Evolutionary conservation across 2,329 filamentous ascomycete genomes (phyloP).

Genomic region (Sporothrix dimorphospora): DNA sequence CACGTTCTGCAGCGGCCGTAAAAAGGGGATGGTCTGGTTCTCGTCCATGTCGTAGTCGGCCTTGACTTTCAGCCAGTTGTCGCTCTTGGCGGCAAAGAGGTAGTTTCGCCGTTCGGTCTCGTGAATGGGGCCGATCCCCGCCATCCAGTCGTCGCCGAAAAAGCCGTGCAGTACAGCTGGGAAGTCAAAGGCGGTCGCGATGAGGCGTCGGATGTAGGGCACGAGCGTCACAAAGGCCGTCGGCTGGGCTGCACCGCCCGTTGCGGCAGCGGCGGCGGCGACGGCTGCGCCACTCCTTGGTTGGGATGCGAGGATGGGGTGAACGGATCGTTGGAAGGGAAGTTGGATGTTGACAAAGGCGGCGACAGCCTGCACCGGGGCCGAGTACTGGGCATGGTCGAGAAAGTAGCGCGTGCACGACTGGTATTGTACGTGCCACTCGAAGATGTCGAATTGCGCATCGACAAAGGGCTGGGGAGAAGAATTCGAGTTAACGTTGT

Average conservation of each 20-base stretch:
- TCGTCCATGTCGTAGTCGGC: constrained; percentile 84
- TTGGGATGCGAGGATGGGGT: constrained; percentile 49
- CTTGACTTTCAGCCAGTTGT: constrained; percentile 87
- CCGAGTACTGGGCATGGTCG: constrained; percentile 84
- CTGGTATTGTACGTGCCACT: constrained; percentile 91
- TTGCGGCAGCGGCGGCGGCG: background rate
- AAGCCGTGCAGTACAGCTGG: constrained; percentile 88
- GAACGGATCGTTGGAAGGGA: constrained; percentile 71
- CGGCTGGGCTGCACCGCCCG: constrained; percentile 39
- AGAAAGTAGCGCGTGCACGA: constrained; percentile 90
- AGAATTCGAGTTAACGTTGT: constrained; percentile 31
- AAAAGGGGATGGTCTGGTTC: constrained; percentile 82
- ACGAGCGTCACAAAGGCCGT: constrained; percentile 66
- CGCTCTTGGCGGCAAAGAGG: constrained; percentile 91
- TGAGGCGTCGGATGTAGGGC: constrained; percentile 86
- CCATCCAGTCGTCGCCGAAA: constrained; percentile 90
- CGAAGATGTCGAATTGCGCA: constrained; percentile 74
- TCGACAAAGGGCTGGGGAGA: constrained; percentile 50
- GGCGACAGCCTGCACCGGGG: constrained; percentile 81
- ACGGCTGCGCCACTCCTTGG: background rate
- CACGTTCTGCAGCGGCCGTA: constrained; percentile 78
- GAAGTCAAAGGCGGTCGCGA: constrained; percentile 89
- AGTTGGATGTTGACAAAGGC: constrained; percentile 90
- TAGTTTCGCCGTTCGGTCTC: constrained; percentile 93
- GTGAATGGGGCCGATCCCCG: constrained; percentile 79